These are phyloP conservation scores for Ramaria rubella DNA, from an alignment of 768 basidiomycete genomes.

Conservation along the genomic window DNA sequence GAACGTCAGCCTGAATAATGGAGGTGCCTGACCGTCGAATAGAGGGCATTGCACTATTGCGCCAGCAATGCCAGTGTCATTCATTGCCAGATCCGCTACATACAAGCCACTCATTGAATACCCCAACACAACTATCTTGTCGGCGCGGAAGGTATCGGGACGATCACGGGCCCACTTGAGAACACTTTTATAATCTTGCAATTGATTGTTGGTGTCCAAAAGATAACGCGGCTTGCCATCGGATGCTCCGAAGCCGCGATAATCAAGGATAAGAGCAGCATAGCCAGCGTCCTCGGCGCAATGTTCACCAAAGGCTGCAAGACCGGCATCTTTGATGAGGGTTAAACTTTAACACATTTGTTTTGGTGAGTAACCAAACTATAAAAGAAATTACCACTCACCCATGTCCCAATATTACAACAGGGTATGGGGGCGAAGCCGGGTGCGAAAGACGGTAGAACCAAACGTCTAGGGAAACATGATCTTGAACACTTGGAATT, in stretches of 20 bases:
- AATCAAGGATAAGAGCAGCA: conserved; percentile 25
- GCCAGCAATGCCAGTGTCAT: conserved; percentile 20
- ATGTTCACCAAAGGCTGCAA: conserved; percentile 20
- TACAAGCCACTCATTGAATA: conserved; percentile 21
- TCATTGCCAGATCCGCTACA: conserved; percentile 14
- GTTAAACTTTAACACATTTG: conserved; percentile 12
- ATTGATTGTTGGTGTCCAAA: conserved; percentile 17
- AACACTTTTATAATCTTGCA: conserved; percentile 20
- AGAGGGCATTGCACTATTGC: conserved; percentile 23
- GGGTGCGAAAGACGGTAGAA: conserved; percentile 15
- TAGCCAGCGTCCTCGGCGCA: conserved; percentile 22
- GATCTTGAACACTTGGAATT: no score
- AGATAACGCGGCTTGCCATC: conserved; percentile 22
- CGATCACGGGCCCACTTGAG: conserved; percentile 20
- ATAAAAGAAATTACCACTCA: conserved; percentile 6
- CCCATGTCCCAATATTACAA: conserved; percentile 22
- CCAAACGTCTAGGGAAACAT: no score
- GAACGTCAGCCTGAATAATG: neutral
- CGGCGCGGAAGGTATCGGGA: conserved; percentile 18
- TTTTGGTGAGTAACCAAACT: neutral
- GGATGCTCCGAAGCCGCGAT: conserved; percentile 23
- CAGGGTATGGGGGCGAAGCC: conserved; percentile 15
- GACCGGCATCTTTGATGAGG: conserved; percentile 24
- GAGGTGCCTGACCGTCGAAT: conserved; percentile 19
- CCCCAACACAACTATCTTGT: conserved; percentile 25